phyloP scores from a whole-genome alignment of 345 rosid species.

The Cardamine resedifolia region DNA sequence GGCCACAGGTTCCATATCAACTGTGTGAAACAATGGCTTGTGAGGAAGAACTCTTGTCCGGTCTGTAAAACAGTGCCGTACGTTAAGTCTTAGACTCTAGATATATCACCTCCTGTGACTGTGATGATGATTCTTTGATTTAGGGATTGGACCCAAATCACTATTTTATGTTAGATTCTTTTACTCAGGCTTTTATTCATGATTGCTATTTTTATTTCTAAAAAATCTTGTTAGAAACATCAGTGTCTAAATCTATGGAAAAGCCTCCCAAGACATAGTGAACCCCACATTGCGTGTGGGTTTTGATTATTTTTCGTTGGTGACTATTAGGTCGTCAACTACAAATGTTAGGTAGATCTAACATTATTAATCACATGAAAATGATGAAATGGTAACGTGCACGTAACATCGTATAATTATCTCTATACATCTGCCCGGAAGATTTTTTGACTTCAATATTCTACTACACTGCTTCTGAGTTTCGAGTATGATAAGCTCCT shows the following conservation, averaged over 20 bases:
- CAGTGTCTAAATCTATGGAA: constrained; percentile 4
- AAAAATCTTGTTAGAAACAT: not conserved
- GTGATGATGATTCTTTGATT: constrained; percentile 14
- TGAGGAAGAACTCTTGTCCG: constrained; percentile 82
- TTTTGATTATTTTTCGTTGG: constrained; percentile 10
- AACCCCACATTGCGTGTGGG: constrained; percentile 31
- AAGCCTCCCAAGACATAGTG: constrained; percentile 6
- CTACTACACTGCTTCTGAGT: not conserved
- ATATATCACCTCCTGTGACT: not conserved
- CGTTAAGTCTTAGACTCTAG: constrained; percentile 22
- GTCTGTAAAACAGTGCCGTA: constrained; percentile 66
- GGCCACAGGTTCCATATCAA: constrained; percentile 74
- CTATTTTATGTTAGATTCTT: constrained; percentile 26
- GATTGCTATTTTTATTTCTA: constrained; percentile 13
- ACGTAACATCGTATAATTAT: constrained; percentile 19
- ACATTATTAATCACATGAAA: constrained; percentile 20
- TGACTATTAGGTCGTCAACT: constrained; percentile 26
- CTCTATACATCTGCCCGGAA: not conserved
- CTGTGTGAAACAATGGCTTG: constrained; percentile 89
- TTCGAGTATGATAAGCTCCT: not conserved
- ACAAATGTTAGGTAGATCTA: constrained; percentile 34
- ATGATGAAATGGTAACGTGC: constrained; percentile 28
- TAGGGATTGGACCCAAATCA: not conserved
- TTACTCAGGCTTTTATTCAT: not conserved
- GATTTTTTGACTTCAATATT: not conserved